Evolutionary conservation across 2,329 filamentous ascomycete genomes (phyloP).

Genomic region (Podosphaera aphanis): DNA sequence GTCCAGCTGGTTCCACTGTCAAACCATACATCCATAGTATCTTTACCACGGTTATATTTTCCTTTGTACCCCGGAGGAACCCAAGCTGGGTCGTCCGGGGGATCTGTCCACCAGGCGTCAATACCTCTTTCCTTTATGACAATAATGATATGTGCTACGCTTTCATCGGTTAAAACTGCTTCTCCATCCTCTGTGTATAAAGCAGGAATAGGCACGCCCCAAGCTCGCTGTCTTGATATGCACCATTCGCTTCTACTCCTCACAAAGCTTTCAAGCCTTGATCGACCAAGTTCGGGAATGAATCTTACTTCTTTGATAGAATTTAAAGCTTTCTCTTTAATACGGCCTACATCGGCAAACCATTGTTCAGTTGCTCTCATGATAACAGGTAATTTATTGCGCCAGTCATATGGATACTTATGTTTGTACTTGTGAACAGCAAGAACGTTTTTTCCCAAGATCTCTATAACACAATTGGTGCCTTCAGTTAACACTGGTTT

Average conservation of each 20-base stretch:
- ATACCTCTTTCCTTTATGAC: conserved; percentile 56
- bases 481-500: conserved; percentile 50
- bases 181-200: conserved; percentile 52
- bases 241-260: conserved; percentile 87
- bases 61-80: conserved; percentile 38
- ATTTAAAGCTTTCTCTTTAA: conserved; percentile 50
- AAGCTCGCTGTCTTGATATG: conserved; percentile 83
- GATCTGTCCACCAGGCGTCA: conserved; percentile 89
- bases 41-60: conserved; percentile 50
- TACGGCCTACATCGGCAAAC: conserved; percentile 78
- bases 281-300: conserved; percentile 49
- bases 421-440: conserved; percentile 50
- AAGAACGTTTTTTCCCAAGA: conserved; percentile 44
- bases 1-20: conserved; percentile 93
- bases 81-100: conserved; percentile 53
- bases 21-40: conserved; percentile 99
- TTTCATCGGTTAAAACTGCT: conserved; percentile 56
- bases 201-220: conserved; percentile 90
- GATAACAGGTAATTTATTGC: conserved; percentile 80
- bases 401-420: conserved; percentile 97
- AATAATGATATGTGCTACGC: conserved; percentile 63
- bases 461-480: conserved; percentile 40
- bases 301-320: conserved; percentile 54
- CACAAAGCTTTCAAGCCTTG: conserved; percentile 64
- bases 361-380: conserved; percentile 85